Conservation (phyloP, 805 yeast species). For the Maudiozyma barnettii region DNA sequence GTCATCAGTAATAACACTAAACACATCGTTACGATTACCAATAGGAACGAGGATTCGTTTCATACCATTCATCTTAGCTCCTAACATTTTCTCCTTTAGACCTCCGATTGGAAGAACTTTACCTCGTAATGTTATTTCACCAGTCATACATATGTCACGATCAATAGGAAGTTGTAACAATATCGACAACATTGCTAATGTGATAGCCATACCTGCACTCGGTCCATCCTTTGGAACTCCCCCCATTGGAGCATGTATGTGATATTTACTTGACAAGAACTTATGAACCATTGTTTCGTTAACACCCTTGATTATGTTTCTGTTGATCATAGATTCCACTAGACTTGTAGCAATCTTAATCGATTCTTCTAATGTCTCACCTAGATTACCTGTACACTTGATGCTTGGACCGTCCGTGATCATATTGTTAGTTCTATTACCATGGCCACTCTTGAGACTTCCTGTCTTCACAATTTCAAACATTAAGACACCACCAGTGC, state of each 20-base stretch:
- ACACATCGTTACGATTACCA: conserved; percentile 76
- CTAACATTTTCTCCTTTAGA: conserved; percentile 77
- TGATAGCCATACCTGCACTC: conserved; percentile 64
- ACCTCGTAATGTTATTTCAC: conserved; percentile 77
- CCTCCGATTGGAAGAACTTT: conserved; percentile 81
- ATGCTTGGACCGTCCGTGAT: conserved; percentile 34
- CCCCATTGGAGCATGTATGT: conserved; percentile 85
- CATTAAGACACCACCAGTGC: conserved; percentile 71
- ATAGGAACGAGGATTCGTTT: conserved; percentile 81
- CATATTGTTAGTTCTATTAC: conserved; percentile 1
- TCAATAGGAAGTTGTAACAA: conserved; percentile 57
- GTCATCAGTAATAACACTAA: conserved; percentile 42
- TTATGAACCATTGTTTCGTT: conserved; percentile 44
- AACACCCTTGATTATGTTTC: conserved; percentile 21
- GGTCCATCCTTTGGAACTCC: conserved; percentile 63
- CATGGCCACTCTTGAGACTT: conserved; percentile 22
- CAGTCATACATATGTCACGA: conserved; percentile 73
- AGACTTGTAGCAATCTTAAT: conserved; percentile 78
- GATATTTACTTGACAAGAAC: conserved; percentile 61
- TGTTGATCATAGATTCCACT: conserved; percentile 65
- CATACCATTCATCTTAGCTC: conserved; percentile 91
- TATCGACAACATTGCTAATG: conserved; percentile 70
- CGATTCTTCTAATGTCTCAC: conserved; percentile 94
- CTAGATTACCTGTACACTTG: conserved; percentile 84
- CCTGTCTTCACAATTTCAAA: conserved; percentile 69